Percentiles rank a stretch among this genome's conserved stretches.
Evolutionary conservation across 1,284 basidiomycete genomes (phyloP).

Genomic region (Gymnopus androsaceus): DNA sequence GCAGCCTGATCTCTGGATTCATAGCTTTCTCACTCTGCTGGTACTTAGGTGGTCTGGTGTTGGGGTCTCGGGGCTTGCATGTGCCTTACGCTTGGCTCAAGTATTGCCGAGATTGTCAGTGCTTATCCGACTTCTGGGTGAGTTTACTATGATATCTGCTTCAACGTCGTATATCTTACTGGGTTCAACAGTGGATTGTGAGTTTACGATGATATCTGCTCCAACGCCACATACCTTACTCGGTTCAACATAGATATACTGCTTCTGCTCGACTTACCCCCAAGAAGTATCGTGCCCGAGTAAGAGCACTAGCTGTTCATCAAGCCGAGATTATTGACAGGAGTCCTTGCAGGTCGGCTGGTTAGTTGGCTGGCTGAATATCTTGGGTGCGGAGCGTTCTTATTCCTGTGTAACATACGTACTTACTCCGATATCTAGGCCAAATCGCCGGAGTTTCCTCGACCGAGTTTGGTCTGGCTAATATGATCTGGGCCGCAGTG

Average conservation of each 20-base stretch:
- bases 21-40: background rate
- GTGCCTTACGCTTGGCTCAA: slow-evolving; percentile 77
- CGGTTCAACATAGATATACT: slow-evolving; percentile 51
- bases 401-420: background rate
- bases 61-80: slow-evolving; percentile 78
- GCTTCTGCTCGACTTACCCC: slow-evolving; percentile 79
- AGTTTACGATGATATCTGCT: slow-evolving; percentile 35
- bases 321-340: slow-evolving; percentile 6
- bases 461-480: slow-evolving; percentile 86
- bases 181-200: slow-evolving; percentile 57
- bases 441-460: slow-evolving; percentile 84
- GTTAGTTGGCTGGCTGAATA: slow-evolving; percentile 87
- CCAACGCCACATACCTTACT: too few species aligned
- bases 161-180: too few species aligned
- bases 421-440: slow-evolving; percentile 32
- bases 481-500: slow-evolving; percentile 87
- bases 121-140: slow-evolving; percentile 85
- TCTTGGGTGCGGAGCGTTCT: slow-evolving; percentile 56
- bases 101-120: slow-evolving; percentile 78
- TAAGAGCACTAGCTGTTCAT: too few species aligned
- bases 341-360: slow-evolving; percentile 53
- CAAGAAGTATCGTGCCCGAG: slow-evolving; percentile 63
- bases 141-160: slow-evolving; percentile 35
- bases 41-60: slow-evolving; percentile 68
- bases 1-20: background rate